Evolutionary conservation across 1,284 basidiomycete species (phyloP).

Genomic region (Ganoderma multipileum): DNA sequence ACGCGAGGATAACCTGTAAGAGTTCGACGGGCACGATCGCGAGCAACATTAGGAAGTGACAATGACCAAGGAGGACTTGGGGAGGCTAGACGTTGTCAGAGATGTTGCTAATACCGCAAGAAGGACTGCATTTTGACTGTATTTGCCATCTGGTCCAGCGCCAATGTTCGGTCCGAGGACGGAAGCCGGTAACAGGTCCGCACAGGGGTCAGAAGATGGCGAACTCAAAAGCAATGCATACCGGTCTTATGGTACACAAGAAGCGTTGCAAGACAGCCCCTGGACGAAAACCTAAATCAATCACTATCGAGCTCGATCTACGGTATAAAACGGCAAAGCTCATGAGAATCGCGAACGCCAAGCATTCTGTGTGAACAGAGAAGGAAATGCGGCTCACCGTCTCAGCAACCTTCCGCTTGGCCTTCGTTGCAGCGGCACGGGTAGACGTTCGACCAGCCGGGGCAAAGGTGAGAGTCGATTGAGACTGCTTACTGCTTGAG

Average conservation of each 20-base stretch:
- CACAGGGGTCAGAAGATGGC: constrained; percentile 3
- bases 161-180: constrained; percentile 4
- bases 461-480: constrained; percentile 68
- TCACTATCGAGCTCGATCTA: constrained; percentile 37
- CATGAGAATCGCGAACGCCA: not conserved
- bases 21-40: constrained; percentile 35
- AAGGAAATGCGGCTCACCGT: constrained; percentile 29
- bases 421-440: constrained; percentile 38
- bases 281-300: constrained; percentile 13
- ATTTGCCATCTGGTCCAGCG: not conserved
- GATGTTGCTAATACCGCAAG: not conserved
- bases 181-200: not conserved
- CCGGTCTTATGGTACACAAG: constrained; percentile 5
- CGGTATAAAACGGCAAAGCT: not conserved
- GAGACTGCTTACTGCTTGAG: constrained; percentile 45
- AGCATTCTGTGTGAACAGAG: not conserved
- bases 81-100: not conserved
- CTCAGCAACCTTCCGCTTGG: constrained; percentile 37
- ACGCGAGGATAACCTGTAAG: constrained; percentile 34
- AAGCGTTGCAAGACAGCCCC: constrained; percentile 8
- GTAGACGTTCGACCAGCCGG: constrained; percentile 59
- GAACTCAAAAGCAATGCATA: constrained; percentile 1
- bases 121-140: not conserved
- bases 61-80: not conserved
- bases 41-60: constrained; percentile 23